Evolutionary conservation across 495 filamentous ascomycete genomes (phyloP).

Genomic region (Aspergillus leporis): DNA sequence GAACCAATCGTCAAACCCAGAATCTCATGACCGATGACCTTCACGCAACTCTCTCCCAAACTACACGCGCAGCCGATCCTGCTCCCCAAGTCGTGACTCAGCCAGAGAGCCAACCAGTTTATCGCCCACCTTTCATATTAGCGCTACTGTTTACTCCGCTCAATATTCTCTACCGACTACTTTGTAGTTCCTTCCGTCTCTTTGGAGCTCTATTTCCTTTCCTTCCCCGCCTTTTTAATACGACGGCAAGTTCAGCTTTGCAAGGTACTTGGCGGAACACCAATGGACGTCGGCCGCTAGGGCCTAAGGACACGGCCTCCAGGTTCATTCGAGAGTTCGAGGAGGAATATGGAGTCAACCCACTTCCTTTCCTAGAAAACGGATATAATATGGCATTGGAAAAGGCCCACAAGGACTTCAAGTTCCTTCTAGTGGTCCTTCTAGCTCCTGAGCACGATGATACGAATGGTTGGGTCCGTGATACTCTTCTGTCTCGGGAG

Average conservation of each 20-base stretch:
- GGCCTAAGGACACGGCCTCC: conserved; percentile 82
- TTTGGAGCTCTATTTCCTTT: conserved; percentile 78
- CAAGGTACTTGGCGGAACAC: conserved; percentile 58
- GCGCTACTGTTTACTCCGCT: conserved; percentile 80
- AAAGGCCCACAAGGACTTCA: conserved; percentile 82
- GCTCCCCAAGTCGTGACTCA: conserved; percentile 84
- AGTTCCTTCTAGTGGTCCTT: conserved; percentile 82
- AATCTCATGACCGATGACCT: conserved; percentile 65
- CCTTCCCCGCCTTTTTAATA: conserved; percentile 68
- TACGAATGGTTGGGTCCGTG: conserved; percentile 75
- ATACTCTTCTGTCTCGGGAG: conserved; percentile 76
- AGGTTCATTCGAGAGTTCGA: conserved; percentile 90
- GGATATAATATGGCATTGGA: conserved; percentile 91
- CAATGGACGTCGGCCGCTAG: conserved; percentile 68
- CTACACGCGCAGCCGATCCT: conserved; percentile 37
- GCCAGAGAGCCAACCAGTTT: conserved; percentile 60
- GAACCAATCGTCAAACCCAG: conserved; percentile 54
- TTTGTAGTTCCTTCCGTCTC: conserved; percentile 61
- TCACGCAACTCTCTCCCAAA: conserved; percentile 36
- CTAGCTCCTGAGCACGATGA: conserved; percentile 93
- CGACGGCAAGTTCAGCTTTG: conserved; percentile 48
- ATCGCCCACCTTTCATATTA: conserved; percentile 71
- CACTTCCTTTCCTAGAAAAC: conserved; percentile 74
- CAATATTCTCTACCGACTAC: conserved; percentile 68
- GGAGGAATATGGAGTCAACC: conserved; percentile 77